Conservation (phyloP, 441 rosid genomes). For the Mallotus repandus region DNA sequence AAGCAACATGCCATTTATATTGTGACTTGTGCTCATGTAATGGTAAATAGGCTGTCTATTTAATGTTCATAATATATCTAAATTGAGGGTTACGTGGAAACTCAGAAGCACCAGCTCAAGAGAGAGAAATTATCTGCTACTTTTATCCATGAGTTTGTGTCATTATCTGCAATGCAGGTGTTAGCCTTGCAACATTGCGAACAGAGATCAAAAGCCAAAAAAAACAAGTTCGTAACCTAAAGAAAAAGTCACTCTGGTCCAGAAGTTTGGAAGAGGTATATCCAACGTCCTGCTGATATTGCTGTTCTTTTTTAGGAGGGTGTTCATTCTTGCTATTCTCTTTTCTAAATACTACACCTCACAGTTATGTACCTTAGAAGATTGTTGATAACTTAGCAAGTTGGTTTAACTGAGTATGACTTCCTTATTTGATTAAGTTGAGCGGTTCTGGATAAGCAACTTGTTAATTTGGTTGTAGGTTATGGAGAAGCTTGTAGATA, state of each 20-base stretch:
- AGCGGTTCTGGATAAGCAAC: not conserved
- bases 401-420: no score
- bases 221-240: constrained; percentile 75
- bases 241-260: constrained; percentile 97
- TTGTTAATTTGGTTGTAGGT: constrained; percentile 49
- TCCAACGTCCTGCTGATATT: not conserved
- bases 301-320: not conserved
- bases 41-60: not conserved
- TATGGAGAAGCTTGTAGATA: constrained; percentile 95
- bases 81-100: not conserved
- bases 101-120: not conserved
- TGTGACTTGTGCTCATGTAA: not conserved
- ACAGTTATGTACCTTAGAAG: no score
- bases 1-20: constrained; percentile 7
- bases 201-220: constrained; percentile 83
- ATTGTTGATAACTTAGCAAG: no score
- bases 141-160: not conserved
- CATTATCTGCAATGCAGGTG: constrained; percentile 21
- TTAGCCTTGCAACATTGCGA: constrained; percentile 63
- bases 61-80: not conserved
- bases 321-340: not conserved
- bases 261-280: constrained; percentile 93
- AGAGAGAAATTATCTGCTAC: not conserved
- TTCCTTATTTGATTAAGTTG: not conserved
- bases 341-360: not conserved